Conservation (phyloP, 371 early-diverging fungal genomes). For the Parasitella parasitica region DNA sequence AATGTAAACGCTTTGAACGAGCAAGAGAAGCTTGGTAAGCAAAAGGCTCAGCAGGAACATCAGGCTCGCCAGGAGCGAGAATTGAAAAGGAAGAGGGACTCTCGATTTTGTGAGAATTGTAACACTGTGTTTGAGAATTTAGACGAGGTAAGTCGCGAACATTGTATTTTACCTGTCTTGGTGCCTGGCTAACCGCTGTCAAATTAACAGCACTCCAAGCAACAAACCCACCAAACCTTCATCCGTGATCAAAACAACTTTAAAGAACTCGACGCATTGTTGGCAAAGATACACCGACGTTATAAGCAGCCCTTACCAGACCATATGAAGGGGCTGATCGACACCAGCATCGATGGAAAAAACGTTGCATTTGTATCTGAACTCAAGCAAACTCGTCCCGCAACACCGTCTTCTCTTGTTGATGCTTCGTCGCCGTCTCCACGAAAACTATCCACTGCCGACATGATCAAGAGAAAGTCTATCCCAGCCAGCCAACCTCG, state of each 20-base stretch:
- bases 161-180: not conserved
- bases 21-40: constrained; percentile 3
- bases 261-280: constrained; percentile 29
- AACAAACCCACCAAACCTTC: constrained; percentile 35
- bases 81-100: constrained; percentile 5
- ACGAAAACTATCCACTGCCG: not conserved
- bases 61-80: constrained; percentile 5
- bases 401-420: not conserved
- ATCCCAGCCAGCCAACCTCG: not conserved
- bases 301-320: constrained; percentile 25
- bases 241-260: constrained; percentile 38
- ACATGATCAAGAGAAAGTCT: not conserved
- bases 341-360: constrained; percentile 30
- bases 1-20: constrained; percentile 15
- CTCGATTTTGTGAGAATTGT: constrained; percentile 44
- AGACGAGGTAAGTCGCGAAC: constrained; percentile 26
- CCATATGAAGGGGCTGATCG: constrained; percentile 9
- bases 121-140: constrained; percentile 24
- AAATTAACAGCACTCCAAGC: constrained; percentile 33
- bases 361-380: constrained; percentile 19
- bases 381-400: not conserved
- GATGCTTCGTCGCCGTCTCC: not conserved
- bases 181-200: no score
- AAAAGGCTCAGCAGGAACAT: constrained; percentile 2
- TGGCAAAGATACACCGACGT: constrained; percentile 25